Evolutionary conservation across 495 filamentous ascomycete genomes (phyloP).

Genomic region (Neurospora tetrasperma): DNA sequence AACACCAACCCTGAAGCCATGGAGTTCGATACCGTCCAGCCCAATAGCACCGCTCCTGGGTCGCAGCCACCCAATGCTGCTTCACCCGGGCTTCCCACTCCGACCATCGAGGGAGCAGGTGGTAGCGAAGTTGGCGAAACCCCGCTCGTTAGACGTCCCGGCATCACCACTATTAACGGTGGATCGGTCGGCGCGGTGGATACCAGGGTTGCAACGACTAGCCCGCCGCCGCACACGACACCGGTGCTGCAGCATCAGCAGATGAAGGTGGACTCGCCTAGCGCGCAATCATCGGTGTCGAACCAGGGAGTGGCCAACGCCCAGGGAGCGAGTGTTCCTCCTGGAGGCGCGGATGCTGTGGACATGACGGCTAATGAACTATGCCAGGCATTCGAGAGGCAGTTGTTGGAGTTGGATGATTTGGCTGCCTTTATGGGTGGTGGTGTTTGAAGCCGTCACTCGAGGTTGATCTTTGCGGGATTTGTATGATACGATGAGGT

Average conservation of each 20-base stretch:
- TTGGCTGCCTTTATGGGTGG: conserved; percentile 44
- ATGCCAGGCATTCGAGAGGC: conserved; percentile 38
- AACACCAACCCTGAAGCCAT: conserved; percentile 31
- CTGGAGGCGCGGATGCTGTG: conserved; percentile 13
- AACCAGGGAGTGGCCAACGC: conserved; percentile 5
- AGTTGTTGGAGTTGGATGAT: conserved; percentile 40
- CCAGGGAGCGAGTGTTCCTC: neutral
- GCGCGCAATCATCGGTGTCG: conserved; percentile 21
- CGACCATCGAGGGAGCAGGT: conserved; percentile 1
- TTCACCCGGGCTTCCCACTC: conserved; percentile 5
- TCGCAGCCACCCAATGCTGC: conserved; percentile 3
- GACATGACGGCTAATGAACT: conserved; percentile 42
- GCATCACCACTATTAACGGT: conserved; percentile 42
- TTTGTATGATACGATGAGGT: neutral
- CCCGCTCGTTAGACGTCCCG: conserved; percentile 31
- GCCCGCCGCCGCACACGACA: conserved; percentile 24
- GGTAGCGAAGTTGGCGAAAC: conserved; percentile 22
- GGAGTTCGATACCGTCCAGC: conserved; percentile 32
- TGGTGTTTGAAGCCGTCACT: conserved; percentile 27
- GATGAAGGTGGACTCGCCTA: conserved; percentile 31
- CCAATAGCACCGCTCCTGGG: conserved; percentile 7
- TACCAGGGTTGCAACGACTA: conserved; percentile 32
- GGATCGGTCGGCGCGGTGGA: conserved; percentile 26
- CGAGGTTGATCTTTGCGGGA: neutral
- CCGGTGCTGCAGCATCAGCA: conserved; percentile 2